phyloP scores from a whole-genome alignment of 345 rosid species.

The Pseudoturritis turrita region DNA sequence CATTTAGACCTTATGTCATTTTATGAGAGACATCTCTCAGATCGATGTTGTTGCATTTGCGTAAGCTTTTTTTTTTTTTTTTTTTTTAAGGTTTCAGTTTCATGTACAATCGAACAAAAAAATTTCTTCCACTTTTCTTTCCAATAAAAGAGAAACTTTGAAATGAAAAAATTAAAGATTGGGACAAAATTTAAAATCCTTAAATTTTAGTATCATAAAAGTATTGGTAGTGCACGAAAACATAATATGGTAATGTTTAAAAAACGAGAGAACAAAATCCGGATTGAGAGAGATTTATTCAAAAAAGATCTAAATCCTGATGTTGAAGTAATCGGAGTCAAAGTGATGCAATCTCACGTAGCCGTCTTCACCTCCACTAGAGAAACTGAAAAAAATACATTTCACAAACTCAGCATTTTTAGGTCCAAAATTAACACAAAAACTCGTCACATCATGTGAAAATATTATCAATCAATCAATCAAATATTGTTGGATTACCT shows the following conservation, averaged over 20 bases:
- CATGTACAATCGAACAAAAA: not conserved
- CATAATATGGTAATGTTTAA: not conserved
- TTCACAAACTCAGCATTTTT: constrained; percentile 9
- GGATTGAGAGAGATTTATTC: not conserved
- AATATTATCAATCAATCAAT: not conserved
- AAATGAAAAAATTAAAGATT: not conserved
- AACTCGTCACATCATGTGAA: not conserved
- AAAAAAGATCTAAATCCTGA: constrained; percentile 43
- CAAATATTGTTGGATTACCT: constrained; percentile 43
- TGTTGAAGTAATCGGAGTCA: constrained; percentile 76
- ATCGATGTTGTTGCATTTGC: not conserved
- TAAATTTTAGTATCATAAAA: not conserved
- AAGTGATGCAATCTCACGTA: constrained; percentile 95
- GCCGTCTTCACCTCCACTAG: constrained; percentile 98
- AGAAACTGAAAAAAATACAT: constrained; percentile 46
- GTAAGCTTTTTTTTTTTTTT: not conserved
- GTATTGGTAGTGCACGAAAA: not conserved
- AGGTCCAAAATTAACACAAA: too few species aligned
- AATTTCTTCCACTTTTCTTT: too few species aligned
- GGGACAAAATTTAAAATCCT: not conserved
- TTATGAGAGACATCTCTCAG: constrained; percentile 2
- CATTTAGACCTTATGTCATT: constrained; percentile 9
- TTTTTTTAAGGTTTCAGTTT: not conserved
- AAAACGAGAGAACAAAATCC: not conserved
- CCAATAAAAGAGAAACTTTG: not conserved